These are phyloP conservation scores for Gyromitra esculenta DNA, from an alignment of 2,329 filamentous ascomycete species.

Conservation along the genomic window DNA sequence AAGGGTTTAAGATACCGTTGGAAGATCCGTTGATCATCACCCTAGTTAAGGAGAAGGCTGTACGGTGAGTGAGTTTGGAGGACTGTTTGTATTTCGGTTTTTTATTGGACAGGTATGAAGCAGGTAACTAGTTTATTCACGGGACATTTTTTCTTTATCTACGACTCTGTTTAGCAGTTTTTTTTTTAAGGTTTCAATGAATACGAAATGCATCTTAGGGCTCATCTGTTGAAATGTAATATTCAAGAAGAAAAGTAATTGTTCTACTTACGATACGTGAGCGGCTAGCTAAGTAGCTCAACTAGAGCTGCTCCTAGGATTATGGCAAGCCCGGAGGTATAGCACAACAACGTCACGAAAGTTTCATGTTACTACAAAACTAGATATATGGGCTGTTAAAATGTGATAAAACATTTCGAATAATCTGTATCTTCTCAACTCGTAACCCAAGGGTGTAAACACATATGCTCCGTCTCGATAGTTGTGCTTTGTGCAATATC, in stretches of 20 bases:
- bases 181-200: constrained; percentile 3
- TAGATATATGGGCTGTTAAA: too few species aligned
- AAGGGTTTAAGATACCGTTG: background rate
- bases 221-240: background rate
- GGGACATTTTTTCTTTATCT: background rate
- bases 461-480: too few species aligned
- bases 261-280: background rate
- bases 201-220: background rate
- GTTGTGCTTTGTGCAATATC: too few species aligned
- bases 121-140: constrained; percentile 1
- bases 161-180: background rate
- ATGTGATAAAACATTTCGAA: too few species aligned
- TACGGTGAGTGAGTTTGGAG: background rate
- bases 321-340: too few species aligned
- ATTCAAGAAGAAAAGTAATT: background rate
- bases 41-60: constrained; percentile 1
- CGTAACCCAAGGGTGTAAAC: too few species aligned
- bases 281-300: too few species aligned
- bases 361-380: too few species aligned
- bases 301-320: too few species aligned
- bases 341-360: too few species aligned
- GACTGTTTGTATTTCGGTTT: background rate
- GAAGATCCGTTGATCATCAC: background rate
- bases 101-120: background rate
- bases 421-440: too few species aligned